Evolutionary conservation across 2,329 filamentous ascomycete species (phyloP).

Genomic region (Calonectria crousiana): DNA sequence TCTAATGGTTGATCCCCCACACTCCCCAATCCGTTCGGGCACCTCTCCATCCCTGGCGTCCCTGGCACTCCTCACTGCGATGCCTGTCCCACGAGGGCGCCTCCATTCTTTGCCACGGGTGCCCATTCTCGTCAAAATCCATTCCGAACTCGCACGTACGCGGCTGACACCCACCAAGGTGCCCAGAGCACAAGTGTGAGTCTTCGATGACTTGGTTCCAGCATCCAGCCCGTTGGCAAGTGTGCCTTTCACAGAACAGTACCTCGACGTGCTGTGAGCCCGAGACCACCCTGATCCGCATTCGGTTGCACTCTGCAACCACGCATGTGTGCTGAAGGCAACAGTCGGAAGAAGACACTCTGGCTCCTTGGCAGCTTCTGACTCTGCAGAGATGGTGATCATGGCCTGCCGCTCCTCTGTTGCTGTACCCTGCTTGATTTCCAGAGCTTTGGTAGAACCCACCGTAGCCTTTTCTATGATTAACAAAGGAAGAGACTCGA

Average conservation of each 20-base stretch:
- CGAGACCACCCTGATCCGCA: conserved; percentile 9
- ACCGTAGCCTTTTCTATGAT: conserved; percentile 20
- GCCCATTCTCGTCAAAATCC: not conserved
- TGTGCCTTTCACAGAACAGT: conserved; percentile 37
- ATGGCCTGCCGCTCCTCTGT: conserved; percentile 26
- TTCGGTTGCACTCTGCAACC: conserved; percentile 29
- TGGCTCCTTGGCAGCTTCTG: conserved; percentile 33
- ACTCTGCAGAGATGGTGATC: conserved; percentile 41
- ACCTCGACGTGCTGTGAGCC: not conserved
- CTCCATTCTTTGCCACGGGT: not conserved
- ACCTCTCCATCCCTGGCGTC: not conserved
- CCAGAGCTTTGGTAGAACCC: conserved; percentile 22
- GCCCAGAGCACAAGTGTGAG: conserved; percentile 32
- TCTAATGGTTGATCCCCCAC: not conserved
- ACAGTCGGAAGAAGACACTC: conserved; percentile 30
- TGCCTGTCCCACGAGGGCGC: not conserved
- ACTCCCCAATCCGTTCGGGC: not conserved
- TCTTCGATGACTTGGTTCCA: conserved; percentile 20
- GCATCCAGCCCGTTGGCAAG: conserved; percentile 37
- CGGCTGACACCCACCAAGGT: conserved; percentile 20
- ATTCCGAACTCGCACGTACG: conserved; percentile 5
- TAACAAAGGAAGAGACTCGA: not conserved
- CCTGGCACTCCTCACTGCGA: not conserved
- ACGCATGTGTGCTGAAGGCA: conserved; percentile 36
- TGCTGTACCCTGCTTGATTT: conserved; percentile 27